Conservation (phyloP, 1,284 basidiomycete species). For the Rhodotorula sp. region DNA sequence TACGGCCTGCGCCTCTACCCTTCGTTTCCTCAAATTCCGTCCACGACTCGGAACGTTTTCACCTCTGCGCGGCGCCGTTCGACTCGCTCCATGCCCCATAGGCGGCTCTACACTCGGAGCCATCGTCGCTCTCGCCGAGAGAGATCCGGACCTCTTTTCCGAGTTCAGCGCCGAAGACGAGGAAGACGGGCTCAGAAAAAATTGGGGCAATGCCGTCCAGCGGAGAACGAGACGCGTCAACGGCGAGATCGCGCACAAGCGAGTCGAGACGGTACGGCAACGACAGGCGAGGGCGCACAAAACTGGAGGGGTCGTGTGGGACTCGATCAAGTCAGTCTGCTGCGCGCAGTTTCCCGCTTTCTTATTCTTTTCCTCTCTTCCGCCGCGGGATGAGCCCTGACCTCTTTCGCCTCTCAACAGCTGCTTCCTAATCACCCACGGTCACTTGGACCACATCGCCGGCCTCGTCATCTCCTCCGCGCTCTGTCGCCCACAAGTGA, state of each 20-base stretch:
- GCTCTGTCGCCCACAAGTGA: conserved; percentile 19
- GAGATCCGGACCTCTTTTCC: conserved; percentile 29
- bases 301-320: conserved; percentile 22
- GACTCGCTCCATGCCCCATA: not conserved
- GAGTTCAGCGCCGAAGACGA: conserved; percentile 1
- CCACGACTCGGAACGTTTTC: no score
- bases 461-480: conserved; percentile 43
- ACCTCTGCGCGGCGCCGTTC: no score
- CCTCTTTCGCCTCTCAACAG: not conserved
- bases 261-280: not conserved
- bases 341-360: no score
- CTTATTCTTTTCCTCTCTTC: no score
- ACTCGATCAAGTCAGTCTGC: conserved; percentile 21
- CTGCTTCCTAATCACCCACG: conserved; percentile 41
- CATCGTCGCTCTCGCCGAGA: conserved; percentile 39
- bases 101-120: conserved; percentile 44
- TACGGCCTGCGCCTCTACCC: no score
- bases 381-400: not conserved
- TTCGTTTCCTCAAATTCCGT: not conserved
- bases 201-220: conserved; percentile 17
- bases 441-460: conserved; percentile 45
- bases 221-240: not conserved
- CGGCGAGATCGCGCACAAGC: no score
- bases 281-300: not conserved
- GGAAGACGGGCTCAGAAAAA: conserved; percentile 24